Evolutionary conservation across 2,329 filamentous ascomycete species (phyloP).

Genomic region (Aspergillus novofumigatus): DNA sequence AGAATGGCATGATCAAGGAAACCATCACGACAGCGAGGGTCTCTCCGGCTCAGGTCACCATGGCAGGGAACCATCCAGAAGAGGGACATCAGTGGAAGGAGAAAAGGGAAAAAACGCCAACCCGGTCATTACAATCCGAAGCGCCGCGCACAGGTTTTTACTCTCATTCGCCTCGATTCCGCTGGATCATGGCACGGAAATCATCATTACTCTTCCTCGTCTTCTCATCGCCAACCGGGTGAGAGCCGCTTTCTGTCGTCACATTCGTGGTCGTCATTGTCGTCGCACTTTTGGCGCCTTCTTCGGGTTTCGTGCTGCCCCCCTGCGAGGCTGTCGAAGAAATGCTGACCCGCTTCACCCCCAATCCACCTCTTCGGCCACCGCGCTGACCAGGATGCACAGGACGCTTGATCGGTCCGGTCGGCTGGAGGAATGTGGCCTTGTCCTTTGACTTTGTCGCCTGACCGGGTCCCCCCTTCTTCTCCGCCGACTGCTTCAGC

Average conservation of each 20-base stretch:
- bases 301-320: not conserved
- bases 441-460: conserved; percentile 38
- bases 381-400: conserved; percentile 39
- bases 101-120: conserved; percentile 20
- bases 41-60: not conserved
- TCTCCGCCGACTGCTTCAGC: conserved; percentile 40
- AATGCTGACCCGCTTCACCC: conserved; percentile 43
- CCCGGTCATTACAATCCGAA: conserved; percentile 24
- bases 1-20: no score
- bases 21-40: no score
- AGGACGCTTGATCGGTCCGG: conserved; percentile 43
- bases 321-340: conserved; percentile 5
- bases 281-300: conserved; percentile 14
- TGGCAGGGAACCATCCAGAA: conserved; percentile 7
- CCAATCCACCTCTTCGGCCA: conserved; percentile 47
- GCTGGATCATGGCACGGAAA: conserved; percentile 53
- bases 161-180: conserved; percentile 29
- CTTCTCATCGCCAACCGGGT: conserved; percentile 18
- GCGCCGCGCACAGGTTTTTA: conserved; percentile 10
- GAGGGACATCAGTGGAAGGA: conserved; percentile 8
- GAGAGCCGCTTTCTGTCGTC: conserved; percentile 16
- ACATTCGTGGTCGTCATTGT: conserved; percentile 25
- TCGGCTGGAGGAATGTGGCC: conserved; percentile 25
- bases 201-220: conserved; percentile 54
- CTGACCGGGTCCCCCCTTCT: conserved; percentile 37